These are phyloP conservation scores for Colletotrichum trifolii DNA, from an alignment of 2,329 filamentous ascomycete species.

Conservation along the genomic window DNA sequence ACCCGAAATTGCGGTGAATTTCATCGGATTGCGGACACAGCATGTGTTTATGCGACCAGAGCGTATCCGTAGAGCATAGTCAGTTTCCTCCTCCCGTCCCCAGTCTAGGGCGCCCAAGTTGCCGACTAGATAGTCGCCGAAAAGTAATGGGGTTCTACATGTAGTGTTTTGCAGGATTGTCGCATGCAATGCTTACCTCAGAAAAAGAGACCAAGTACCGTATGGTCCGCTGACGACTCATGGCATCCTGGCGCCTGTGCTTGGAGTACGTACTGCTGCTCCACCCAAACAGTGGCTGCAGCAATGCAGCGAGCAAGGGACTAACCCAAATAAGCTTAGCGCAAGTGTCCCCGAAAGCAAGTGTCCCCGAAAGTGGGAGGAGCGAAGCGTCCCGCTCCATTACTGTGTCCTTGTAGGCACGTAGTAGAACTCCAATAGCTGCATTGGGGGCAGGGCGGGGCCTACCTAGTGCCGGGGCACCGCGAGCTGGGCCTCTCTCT, in stretches of 20 bases:
- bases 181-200: neutral
- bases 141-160: no score
- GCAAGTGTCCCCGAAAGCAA: slow-evolving; percentile 17
- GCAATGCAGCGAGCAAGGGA: slow-evolving; percentile 27
- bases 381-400: slow-evolving; percentile 23
- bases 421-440: slow-evolving; percentile 1
- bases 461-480: no score
- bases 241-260: no score
- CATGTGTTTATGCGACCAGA: slow-evolving; percentile 5
- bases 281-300: slow-evolving; percentile 23
- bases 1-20: slow-evolving; percentile 32
- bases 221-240: slow-evolving; percentile 6
- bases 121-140: no score
- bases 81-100: no score
- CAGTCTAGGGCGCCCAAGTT: no score
- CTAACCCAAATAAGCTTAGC: slow-evolving; percentile 32
- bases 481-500: no score
- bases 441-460: slow-evolving; percentile 17
- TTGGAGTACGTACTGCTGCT: slow-evolving; percentile 5
- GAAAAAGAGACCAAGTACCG: neutral
- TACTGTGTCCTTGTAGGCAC: no score
- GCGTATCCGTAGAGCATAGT: neutral
- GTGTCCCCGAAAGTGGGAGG: slow-evolving; percentile 26
- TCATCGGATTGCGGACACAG: slow-evolving; percentile 18
- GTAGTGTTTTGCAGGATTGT: no score